phyloP scores from a whole-genome alignment of 2,329 filamentous ascomycete genomes.

The Fusarium denticulatum region DNA sequence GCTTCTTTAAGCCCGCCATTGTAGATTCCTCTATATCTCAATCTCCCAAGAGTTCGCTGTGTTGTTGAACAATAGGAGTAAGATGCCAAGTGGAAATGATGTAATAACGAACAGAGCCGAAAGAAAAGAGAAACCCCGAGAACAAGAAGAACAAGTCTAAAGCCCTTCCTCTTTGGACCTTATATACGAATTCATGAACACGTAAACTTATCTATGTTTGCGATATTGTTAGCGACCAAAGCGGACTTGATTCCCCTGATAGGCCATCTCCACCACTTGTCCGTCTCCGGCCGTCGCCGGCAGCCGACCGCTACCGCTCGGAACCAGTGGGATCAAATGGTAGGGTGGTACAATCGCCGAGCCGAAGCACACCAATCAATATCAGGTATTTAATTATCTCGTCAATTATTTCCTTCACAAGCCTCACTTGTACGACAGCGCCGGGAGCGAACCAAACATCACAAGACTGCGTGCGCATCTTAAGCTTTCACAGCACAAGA shows the following conservation, averaged over 20 bases:
- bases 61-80: neutral
- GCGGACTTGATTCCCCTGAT: slow-evolving; percentile 29
- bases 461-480: neutral
- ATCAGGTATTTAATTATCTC: slow-evolving; percentile 1
- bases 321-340: neutral
- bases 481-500: neutral
- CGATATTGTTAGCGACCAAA: slow-evolving; percentile 16
- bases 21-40: neutral
- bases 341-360: neutral
- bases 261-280: slow-evolving; percentile 37
- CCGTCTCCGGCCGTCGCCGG: slow-evolving; percentile 40
- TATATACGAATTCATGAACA: slow-evolving; percentile 18
- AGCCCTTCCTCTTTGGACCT: neutral
- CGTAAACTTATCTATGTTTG: slow-evolving; percentile 11
- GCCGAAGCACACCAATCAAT: neutral
- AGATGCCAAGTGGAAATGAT: slow-evolving; percentile 1
- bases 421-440: neutral
- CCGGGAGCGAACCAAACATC: neutral
- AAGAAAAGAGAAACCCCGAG: neutral
- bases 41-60: neutral
- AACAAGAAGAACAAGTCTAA: neutral
- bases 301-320: slow-evolving; percentile 33
- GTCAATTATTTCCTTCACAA: slow-evolving; percentile 16
- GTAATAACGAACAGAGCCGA: neutral
- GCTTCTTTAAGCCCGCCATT: slow-evolving; percentile 46